Conservation (phyloP, 164 flowering plant species). For the Warburgia ugandensis region DNA sequence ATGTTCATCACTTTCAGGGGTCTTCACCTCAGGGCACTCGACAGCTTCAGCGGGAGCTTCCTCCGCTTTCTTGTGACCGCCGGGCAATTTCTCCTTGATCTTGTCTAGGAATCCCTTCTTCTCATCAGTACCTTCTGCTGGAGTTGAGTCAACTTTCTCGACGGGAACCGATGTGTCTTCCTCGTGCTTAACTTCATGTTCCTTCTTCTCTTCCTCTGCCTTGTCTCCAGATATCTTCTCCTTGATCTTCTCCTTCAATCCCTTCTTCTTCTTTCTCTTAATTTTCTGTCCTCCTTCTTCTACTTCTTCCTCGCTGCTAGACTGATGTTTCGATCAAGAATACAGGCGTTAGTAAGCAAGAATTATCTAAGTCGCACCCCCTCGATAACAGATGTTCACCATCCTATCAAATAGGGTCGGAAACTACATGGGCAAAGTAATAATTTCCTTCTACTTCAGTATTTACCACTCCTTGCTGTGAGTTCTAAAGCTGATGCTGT, state of each 20-base stretch:
- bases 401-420: no score
- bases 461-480: no score
- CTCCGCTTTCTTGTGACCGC: slow-evolving; percentile 34
- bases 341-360: not conserved
- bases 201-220: slow-evolving; percentile 25
- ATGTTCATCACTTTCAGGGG: not conserved
- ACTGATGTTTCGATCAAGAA: slow-evolving; percentile 22
- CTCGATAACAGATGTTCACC: no score
- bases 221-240: slow-evolving; percentile 31
- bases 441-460: no score
- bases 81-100: slow-evolving; percentile 69
- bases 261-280: slow-evolving; percentile 62
- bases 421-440: no score
- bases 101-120: slow-evolving; percentile 57
- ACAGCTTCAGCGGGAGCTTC: slow-evolving; percentile 7
- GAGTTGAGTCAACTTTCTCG: slow-evolving; percentile 5
- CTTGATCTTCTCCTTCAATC: slow-evolving; percentile 43
- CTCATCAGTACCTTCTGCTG: slow-evolving; percentile 17
- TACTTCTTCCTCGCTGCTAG: slow-evolving; percentile 61
- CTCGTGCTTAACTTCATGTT: not conserved
- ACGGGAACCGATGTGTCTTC: slow-evolving; percentile 1
- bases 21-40: slow-evolving; percentile 3
- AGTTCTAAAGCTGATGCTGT: no score
- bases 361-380: no score
- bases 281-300: slow-evolving; percentile 37